phyloP scores from a whole-genome alignment of 1,284 basidiomycete genomes.

The Tranzscheliella williamsii region DNA sequence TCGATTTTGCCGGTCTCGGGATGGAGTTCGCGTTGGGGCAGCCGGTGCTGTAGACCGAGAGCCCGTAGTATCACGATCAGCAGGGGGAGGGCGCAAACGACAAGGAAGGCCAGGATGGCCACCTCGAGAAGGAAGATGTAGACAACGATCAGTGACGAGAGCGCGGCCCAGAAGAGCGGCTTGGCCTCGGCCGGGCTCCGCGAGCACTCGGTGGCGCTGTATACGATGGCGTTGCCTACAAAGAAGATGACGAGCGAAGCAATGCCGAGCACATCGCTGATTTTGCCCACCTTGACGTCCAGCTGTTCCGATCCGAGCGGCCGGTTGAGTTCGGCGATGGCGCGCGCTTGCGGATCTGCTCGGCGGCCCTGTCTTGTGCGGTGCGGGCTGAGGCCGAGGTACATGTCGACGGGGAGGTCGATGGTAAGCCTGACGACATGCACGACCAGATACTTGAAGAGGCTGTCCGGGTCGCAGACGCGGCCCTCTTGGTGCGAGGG shows the following conservation, averaged over 20 bases:
- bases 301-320: conserved; percentile 34
- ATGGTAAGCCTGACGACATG: conserved; percentile 39
- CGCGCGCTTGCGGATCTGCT: conserved; percentile 28
- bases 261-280: conserved; percentile 43
- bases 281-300: conserved; percentile 32
- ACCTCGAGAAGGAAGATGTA: conserved; percentile 51
- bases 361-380: conserved; percentile 31
- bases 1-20: conserved; percentile 46
- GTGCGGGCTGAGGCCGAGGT: conserved; percentile 48
- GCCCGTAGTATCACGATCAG: conserved; percentile 42
- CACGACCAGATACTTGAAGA: conserved; percentile 48
- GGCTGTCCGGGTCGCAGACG: conserved; percentile 36
- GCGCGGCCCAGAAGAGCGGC: conserved; percentile 41
- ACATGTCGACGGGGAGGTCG: conserved; percentile 44
- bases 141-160: conserved; percentile 38
- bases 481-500: conserved; percentile 9
- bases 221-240: conserved; percentile 51
- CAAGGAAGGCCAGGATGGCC: conserved; percentile 34
- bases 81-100: conserved; percentile 48
- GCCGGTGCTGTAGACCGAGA: conserved; percentile 29
- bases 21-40: conserved; percentile 30
- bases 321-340: conserved; percentile 35
- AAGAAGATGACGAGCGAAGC: conserved; percentile 43
- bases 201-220: conserved; percentile 43
- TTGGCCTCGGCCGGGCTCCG: conserved; percentile 37